Conservation (phyloP, 768 basidiomycete genomes). For the Hypholoma sublateritium region DNA sequence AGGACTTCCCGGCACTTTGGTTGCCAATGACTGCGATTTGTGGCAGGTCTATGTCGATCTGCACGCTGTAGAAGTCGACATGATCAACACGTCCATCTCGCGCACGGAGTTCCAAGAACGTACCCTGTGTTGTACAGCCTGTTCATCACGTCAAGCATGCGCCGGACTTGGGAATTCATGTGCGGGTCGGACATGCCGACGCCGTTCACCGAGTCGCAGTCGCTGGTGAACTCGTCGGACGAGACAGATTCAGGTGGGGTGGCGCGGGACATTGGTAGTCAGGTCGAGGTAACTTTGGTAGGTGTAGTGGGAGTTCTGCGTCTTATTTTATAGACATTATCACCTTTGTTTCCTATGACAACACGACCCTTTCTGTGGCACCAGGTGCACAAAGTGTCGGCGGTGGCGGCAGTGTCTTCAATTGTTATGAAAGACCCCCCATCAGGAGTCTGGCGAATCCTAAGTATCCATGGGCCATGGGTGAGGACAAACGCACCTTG, state of each 20-base stretch:
- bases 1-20: constrained; percentile 77
- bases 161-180: not conserved
- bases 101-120: not conserved
- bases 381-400: no score
- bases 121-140: constrained; percentile 5
- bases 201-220: not conserved
- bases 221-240: not conserved
- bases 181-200: not conserved
- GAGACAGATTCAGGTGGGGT: not conserved
- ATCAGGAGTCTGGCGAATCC: no score
- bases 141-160: constrained; percentile 3
- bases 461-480: no score
- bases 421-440: no score
- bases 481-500: no score
- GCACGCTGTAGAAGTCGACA: constrained; percentile 41
- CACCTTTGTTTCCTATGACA: not conserved
- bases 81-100: not conserved
- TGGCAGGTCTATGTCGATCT: constrained; percentile 71
- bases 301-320: no score
- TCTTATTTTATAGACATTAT: not conserved
- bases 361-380: no score
- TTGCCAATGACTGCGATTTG: constrained; percentile 72
- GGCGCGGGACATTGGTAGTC: not conserved
- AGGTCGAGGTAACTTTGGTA: no score
- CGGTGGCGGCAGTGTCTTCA: no score